Conservation (phyloP, 2,329 filamentous ascomycete species). For the Aspergillus ruber region DNA sequence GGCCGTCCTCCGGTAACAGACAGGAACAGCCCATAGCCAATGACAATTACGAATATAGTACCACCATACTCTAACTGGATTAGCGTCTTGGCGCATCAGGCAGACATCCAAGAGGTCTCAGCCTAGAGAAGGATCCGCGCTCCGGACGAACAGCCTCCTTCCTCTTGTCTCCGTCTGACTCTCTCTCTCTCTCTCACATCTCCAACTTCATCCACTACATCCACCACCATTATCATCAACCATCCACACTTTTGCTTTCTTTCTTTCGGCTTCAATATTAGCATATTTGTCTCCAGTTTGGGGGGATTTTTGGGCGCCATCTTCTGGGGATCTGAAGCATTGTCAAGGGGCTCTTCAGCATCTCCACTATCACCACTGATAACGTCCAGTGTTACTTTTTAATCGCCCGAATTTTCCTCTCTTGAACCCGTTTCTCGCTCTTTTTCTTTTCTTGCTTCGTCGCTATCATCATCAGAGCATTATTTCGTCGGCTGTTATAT, state of each 20-base stretch:
- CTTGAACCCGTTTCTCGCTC: no score
- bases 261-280: background rate
- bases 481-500: background rate
- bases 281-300: constrained; percentile 3
- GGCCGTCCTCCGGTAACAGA: no score
- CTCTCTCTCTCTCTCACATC: constrained; percentile 6
- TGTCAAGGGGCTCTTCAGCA: background rate
- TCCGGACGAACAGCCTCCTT: constrained; percentile 17
- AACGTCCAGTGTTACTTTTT: no score
- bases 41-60: no score
- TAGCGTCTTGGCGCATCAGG: constrained; percentile 20
- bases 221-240: background rate
- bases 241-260: constrained; percentile 1
- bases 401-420: no score
- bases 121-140: constrained; percentile 6
- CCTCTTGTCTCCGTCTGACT: constrained; percentile 10
- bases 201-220: no score
- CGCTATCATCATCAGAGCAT: background rate
- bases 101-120: constrained; percentile 31
- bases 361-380: background rate
- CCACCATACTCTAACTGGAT: no score
- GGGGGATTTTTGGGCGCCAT: background rate
- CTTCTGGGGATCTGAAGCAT: background rate
- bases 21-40: no score
- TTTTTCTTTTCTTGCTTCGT: no score